Conservation (phyloP, 1,284 basidiomycete species). For the Naganishia cerealis region DNA sequence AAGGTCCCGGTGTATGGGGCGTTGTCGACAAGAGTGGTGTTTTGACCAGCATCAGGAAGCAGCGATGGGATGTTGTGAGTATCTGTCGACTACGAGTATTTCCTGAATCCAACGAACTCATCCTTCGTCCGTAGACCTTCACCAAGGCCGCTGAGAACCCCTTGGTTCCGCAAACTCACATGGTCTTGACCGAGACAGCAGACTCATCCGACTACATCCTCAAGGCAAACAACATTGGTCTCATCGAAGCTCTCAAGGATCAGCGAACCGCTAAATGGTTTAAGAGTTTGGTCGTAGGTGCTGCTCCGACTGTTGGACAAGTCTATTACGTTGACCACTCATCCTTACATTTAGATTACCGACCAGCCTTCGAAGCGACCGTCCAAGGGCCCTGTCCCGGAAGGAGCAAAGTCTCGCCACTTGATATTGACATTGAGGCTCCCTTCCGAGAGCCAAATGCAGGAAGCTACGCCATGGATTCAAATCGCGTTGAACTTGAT, state of each 20-base stretch:
- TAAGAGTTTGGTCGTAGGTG: slow-evolving; percentile 68
- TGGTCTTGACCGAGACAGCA: slow-evolving; percentile 70
- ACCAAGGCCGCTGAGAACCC: slow-evolving; percentile 46
- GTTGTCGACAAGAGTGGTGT: slow-evolving; percentile 72
- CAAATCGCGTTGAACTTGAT: slow-evolving; percentile 70
- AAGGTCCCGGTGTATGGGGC: slow-evolving; percentile 74
- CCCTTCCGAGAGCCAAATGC: slow-evolving; percentile 59
- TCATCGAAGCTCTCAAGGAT: slow-evolving; percentile 64
- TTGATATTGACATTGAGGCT: slow-evolving; percentile 67
- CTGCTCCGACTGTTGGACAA: slow-evolving; percentile 60
- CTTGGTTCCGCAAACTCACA: slow-evolving; percentile 57
- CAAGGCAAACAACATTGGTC: slow-evolving; percentile 63
- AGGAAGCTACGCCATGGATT: slow-evolving; percentile 64
- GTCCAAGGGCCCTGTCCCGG: slow-evolving; percentile 54
- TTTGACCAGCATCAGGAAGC: slow-evolving; percentile 65
- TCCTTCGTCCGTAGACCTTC: slow-evolving; percentile 44
- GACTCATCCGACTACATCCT: slow-evolving; percentile 77
- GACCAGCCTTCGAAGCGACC: slow-evolving; percentile 78
- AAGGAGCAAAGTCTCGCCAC: slow-evolving; percentile 64
- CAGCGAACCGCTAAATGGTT: slow-evolving; percentile 59
- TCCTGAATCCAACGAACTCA: not conserved
- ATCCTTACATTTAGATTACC: slow-evolving; percentile 61
- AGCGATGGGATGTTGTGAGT: slow-evolving; percentile 81
- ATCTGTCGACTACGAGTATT: not conserved
- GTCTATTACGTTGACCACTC: slow-evolving; percentile 28